phyloP scores from a whole-genome alignment of 768 basidiomycete species.

The Tulasnella calospora region DNA sequence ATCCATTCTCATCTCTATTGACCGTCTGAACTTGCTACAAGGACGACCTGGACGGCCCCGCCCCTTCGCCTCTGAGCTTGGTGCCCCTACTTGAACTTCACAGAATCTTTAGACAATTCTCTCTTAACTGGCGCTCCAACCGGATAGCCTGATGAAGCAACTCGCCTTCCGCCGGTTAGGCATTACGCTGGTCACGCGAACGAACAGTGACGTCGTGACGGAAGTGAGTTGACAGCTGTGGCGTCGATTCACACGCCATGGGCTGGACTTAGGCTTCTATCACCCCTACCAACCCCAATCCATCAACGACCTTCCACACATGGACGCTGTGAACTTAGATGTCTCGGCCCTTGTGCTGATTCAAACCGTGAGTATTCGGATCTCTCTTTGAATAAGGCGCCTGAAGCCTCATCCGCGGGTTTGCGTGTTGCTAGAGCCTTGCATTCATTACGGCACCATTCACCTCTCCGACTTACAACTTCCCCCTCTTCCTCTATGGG shows the following conservation, averaged over 20 bases:
- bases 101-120: too few relatives aligned
- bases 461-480: conserved; percentile 50
- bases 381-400: neutral
- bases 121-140: too few relatives aligned
- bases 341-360: neutral
- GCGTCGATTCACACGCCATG: neutral
- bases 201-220: too few relatives aligned
- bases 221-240: neutral
- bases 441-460: conserved; percentile 27
- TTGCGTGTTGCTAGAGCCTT: conserved; percentile 20
- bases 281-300: neutral
- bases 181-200: too few relatives aligned
- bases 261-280: neutral
- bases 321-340: neutral
- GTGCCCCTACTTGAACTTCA: too few relatives aligned
- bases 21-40: too few relatives aligned
- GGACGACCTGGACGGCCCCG: too few relatives aligned
- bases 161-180: too few relatives aligned
- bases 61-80: too few relatives aligned
- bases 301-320: neutral
- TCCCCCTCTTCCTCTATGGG: conserved; percentile 80
- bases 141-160: too few relatives aligned
- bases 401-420: neutral
- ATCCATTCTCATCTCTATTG: too few relatives aligned
- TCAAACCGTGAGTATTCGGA: neutral